Evolutionary conservation across 2,329 filamentous ascomycete genomes (phyloP).

Genomic region (Escovopsis sp.): DNA sequence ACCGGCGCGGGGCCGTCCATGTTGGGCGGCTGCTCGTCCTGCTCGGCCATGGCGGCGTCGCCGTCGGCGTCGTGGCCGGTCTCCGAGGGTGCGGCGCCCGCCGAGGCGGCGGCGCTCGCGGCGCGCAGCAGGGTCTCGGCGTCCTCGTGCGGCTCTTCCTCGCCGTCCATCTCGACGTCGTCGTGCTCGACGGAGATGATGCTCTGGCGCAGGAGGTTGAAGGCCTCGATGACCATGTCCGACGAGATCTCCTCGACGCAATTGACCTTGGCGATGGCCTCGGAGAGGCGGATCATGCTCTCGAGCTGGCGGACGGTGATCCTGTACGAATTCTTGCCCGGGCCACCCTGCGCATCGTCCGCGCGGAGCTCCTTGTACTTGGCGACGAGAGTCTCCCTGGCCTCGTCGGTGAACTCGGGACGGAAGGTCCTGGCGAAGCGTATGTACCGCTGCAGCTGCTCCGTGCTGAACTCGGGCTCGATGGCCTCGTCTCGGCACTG

Average conservation of each 20-base stretch:
- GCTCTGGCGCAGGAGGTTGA: conserved; percentile 77
- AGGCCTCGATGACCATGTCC: conserved; percentile 82
- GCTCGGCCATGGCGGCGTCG: conserved; percentile 27
- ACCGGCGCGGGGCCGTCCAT: conserved; percentile 11
- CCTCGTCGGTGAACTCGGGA: conserved; percentile 79
- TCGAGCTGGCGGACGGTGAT: conserved; percentile 96
- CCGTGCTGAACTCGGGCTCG: conserved; percentile 85
- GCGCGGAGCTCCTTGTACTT: conserved; percentile 92
- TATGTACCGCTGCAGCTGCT: conserved; percentile 93
- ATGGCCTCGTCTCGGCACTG: conserved; percentile 85
- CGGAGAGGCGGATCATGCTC: conserved; percentile 84
- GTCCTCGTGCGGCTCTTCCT: conserved; percentile 34
- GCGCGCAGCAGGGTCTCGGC: conserved; percentile 29
- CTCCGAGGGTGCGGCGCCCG: conserved; percentile 19
- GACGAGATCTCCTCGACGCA: conserved; percentile 82
- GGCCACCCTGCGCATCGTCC: conserved; percentile 85
- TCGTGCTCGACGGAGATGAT: conserved; percentile 98
- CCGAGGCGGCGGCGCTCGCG: conserved; percentile 22
- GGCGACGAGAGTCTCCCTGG: conserved; percentile 70
- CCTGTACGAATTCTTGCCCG: conserved; percentile 88
- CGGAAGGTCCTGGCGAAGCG: conserved; percentile 91
- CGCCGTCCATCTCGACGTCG: conserved; percentile 84
- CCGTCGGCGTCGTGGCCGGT: conserved; percentile 33
- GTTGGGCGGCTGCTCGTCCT: conserved; percentile 12
- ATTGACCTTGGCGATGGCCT: conserved; percentile 97